phyloP scores from a whole-genome alignment of 108 stramenopile genomes.

The Mediolabrus comicus region DNA sequence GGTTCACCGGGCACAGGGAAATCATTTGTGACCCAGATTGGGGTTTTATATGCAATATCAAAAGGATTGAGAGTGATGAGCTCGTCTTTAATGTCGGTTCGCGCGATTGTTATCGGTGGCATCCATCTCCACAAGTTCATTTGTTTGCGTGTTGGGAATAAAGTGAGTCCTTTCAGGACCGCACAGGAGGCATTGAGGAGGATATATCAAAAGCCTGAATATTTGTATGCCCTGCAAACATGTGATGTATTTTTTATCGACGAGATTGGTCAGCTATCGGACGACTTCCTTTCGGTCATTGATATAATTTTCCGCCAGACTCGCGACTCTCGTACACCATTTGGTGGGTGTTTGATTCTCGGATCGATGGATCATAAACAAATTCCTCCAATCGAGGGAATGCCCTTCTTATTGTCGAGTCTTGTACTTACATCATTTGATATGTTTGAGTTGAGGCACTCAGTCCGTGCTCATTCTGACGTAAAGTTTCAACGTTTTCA shows the following conservation, averaged over 20 bases:
- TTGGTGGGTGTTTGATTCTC: background rate
- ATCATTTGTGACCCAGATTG: background rate
- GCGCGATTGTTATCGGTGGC: constrained; percentile 11
- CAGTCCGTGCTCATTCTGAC: background rate
- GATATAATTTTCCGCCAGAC: background rate
- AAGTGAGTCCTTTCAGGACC: background rate
- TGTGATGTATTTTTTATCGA: background rate
- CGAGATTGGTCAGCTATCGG: background rate
- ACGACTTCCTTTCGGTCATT: background rate
- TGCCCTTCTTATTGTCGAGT: background rate
- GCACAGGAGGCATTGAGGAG: background rate
- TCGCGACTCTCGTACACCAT: background rate
- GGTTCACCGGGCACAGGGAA: constrained; percentile 21
- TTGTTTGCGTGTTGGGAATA: background rate
- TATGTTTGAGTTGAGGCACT: background rate
- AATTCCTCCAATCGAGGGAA: background rate
- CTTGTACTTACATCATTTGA: background rate
- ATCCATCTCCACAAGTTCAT: constrained; percentile 15
- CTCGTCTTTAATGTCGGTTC: constrained; percentile 18
- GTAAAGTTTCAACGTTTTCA: background rate
- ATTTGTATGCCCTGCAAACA: background rate
- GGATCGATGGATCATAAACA: background rate
- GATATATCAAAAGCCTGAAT: background rate
- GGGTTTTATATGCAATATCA: constrained; percentile 11
- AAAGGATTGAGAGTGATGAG: constrained; percentile 12